These are phyloP conservation scores for Plasmodium coatneyi DNA, from an alignment of 169 alveolate genomes.

Conservation along the genomic window DNA sequence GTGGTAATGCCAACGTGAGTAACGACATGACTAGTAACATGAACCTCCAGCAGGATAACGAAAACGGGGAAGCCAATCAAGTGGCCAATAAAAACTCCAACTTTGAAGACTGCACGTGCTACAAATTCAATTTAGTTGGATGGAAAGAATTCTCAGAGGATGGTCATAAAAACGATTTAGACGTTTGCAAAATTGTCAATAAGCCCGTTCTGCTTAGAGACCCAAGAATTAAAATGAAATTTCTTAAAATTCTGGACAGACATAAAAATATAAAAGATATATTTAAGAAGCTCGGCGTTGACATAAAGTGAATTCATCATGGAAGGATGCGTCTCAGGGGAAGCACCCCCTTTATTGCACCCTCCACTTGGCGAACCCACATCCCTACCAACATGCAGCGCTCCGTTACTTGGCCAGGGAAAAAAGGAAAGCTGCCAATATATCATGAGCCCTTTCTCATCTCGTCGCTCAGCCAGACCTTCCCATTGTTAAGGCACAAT, in stretches of 20 bases:
- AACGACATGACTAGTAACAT: neutral
- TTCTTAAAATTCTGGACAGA: conserved; percentile 72
- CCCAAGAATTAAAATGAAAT: conserved; percentile 74
- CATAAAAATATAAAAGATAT: conserved; percentile 71
- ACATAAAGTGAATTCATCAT: conserved; percentile 22
- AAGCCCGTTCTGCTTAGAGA: conserved; percentile 64
- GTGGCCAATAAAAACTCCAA: neutral
- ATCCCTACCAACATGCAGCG: neutral
- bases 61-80: conserved; percentile 3
- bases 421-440: neutral
- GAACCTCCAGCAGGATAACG: neutral
- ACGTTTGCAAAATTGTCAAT: conserved; percentile 75
- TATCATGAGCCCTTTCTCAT: neutral
- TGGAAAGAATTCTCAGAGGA: conserved; percentile 76
- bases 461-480: neutral
- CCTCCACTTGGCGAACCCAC: neutral
- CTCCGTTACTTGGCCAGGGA: neutral
- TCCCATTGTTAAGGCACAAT: neutral
- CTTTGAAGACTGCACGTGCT: conserved; percentile 56
- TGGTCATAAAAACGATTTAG: conserved; percentile 73
- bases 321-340: neutral
- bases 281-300: conserved; percentile 71
- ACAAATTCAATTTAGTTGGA: conserved; percentile 58
- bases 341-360: neutral
- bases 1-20: neutral